phyloP scores from a whole-genome alignment of 2,329 filamentous ascomycete genomes.

The Colletotrichum ledebouriae region DNA sequence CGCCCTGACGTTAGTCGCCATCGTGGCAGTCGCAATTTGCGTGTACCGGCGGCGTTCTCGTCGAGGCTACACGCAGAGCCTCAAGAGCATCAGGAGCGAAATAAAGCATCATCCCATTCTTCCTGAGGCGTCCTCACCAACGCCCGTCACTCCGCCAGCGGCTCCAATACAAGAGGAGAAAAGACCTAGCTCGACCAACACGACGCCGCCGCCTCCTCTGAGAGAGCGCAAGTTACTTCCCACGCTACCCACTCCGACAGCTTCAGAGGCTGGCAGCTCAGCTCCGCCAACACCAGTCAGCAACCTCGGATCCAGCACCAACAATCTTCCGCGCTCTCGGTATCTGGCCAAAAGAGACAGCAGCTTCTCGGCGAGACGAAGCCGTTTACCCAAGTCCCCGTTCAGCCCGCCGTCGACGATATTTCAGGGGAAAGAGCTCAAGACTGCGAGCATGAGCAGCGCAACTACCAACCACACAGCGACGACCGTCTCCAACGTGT shows the following conservation, averaged over 20 bases:
- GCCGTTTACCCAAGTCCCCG: conserved; percentile 44
- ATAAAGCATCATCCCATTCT: conserved; percentile 42
- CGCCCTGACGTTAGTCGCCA: conserved; percentile 53
- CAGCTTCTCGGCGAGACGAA: conserved; percentile 53
- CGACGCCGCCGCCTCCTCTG: conserved; percentile 63
- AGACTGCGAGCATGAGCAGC: conserved; percentile 39
- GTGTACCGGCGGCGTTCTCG: conserved; percentile 52
- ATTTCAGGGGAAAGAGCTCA: conserved; percentile 5
- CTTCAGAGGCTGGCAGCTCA: neutral
- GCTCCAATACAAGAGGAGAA: conserved; percentile 47
- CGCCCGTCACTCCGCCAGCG: conserved; percentile 58
- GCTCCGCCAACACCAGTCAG: conserved; percentile 6
- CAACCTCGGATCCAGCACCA: neutral
- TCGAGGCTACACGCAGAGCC: conserved; percentile 38
- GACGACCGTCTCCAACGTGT: conserved; percentile 23
- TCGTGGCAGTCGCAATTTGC: conserved; percentile 55
- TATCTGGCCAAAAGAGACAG: conserved; percentile 54
- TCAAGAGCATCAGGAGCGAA: conserved; percentile 41
- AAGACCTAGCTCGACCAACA: conserved; percentile 43
- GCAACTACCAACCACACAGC: conserved; percentile 20
- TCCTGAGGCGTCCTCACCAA: conserved; percentile 52
- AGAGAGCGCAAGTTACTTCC: conserved; percentile 61
- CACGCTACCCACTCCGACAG: conserved; percentile 37
- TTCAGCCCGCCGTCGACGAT: conserved; percentile 4
- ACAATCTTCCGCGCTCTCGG: conserved; percentile 54